Percentiles rank a stretch among this genome's conserved stretches.
phyloP scores from a whole-genome alignment of 441 rosid species.

The Populus hybrid region DNA sequence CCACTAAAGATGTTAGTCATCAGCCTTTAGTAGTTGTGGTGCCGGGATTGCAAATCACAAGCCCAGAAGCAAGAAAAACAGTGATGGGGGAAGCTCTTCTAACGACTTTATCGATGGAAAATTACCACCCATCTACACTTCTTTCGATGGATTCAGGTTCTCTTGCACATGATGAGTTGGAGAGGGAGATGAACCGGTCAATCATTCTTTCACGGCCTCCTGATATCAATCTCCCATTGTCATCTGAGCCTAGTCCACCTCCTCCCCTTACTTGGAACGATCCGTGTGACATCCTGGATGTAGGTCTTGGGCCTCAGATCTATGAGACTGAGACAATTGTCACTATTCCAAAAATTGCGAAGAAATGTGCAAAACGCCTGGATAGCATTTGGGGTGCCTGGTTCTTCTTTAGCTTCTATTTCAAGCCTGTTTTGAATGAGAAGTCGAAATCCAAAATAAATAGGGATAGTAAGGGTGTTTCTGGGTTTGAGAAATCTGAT shows the following conservation, averaged over 20 bases:
- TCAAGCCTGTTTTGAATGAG: constrained; percentile 77
- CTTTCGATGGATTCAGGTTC: constrained; percentile 84
- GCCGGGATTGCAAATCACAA: constrained; percentile 20
- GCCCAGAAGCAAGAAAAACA: constrained; percentile 9
- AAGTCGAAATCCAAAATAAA: constrained; percentile 64
- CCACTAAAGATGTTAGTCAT: constrained; percentile 12
- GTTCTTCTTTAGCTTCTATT: constrained; percentile 86
- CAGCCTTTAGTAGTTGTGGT: constrained; percentile 20
- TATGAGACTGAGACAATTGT: constrained; percentile 63
- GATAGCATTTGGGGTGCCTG: constrained; percentile 95
- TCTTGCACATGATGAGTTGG: constrained; percentile 68
- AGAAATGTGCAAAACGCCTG: constrained; percentile 73
- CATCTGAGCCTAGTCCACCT: constrained; percentile 68
- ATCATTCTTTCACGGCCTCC: constrained; percentile 62
- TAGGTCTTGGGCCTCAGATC: constrained; percentile 63
- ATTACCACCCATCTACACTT: constrained; percentile 81
- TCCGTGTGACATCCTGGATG: constrained; percentile 69
- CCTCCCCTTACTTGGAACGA: constrained; percentile 67
- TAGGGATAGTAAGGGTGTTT: constrained; percentile 67
- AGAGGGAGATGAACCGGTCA: constrained; percentile 61
- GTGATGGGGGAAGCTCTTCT: constrained; percentile 68
- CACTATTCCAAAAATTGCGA: constrained; percentile 58
- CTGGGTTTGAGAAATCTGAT: constrained; percentile 80
- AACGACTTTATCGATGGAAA: constrained; percentile 69
- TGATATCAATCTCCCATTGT: constrained; percentile 81